phyloP scores from a whole-genome alignment of 371 early-diverging fungal species.

The Rhizopus sp. region DNA sequence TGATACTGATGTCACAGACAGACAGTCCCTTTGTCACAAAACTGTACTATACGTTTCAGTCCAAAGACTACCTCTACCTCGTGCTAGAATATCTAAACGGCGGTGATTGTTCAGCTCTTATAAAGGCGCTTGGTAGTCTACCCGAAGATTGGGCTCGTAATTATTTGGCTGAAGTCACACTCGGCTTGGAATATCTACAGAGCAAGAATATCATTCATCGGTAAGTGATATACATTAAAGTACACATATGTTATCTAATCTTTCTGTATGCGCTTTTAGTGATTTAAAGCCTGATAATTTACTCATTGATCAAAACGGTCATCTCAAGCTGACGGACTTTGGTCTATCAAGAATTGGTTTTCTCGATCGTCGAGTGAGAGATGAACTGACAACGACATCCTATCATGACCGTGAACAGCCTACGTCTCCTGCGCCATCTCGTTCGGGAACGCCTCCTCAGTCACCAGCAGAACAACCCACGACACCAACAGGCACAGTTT shows the following conservation, averaged over 20 bases:
- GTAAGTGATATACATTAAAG: slow-evolving; percentile 40
- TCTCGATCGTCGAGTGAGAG: slow-evolving; percentile 76
- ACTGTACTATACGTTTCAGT: slow-evolving; percentile 93
- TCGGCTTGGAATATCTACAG: slow-evolving; percentile 95
- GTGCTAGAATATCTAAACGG: slow-evolving; percentile 97
- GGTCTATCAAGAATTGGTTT: slow-evolving; percentile 91
- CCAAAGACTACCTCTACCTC: slow-evolving; percentile 86
- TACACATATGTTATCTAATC: neutral
- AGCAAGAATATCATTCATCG: slow-evolving; percentile 81
- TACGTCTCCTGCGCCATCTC: slow-evolving; percentile 46
- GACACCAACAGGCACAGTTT: slow-evolving; percentile 21
- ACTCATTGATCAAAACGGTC: slow-evolving; percentile 88
- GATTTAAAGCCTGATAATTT: slow-evolving; percentile 93
- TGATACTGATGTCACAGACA: slow-evolving; percentile 83
- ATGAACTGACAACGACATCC: slow-evolving; percentile 39
- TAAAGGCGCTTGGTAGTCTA: slow-evolving; percentile 82
- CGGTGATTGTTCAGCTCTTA: slow-evolving; percentile 94
- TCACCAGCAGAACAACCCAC: slow-evolving; percentile 16
- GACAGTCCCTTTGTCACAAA: slow-evolving; percentile 95
- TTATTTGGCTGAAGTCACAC: slow-evolving; percentile 93
- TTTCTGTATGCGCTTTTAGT: slow-evolving; percentile 33
- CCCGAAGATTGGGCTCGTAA: slow-evolving; percentile 90
- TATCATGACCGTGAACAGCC: slow-evolving; percentile 33
- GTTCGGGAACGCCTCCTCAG: slow-evolving; percentile 45
- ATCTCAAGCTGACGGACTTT: slow-evolving; percentile 94